Evolutionary conservation across 2,329 filamentous ascomycete genomes (phyloP).

Genomic region (Alternaria solani): DNA sequence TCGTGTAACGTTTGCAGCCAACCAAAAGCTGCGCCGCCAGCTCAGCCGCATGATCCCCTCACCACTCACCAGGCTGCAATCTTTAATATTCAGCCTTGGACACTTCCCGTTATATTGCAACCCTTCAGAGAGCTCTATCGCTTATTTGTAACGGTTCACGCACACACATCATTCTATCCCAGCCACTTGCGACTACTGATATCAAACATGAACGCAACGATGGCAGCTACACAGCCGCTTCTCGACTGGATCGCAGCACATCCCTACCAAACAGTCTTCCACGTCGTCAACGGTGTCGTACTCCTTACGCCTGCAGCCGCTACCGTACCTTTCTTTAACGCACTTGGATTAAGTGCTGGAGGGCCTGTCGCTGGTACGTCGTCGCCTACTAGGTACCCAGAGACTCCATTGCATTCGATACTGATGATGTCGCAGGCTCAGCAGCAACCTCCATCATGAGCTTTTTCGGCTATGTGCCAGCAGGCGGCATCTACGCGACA

Average conservation of each 20-base stretch:
- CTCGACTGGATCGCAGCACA: slow-evolving; percentile 31
- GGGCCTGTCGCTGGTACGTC: slow-evolving; percentile 35
- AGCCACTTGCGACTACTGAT: not conserved
- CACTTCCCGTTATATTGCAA: not conserved
- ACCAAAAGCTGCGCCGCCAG: slow-evolving; percentile 7
- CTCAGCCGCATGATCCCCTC: not conserved
- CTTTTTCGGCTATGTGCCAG: slow-evolving; percentile 29
- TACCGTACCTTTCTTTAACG: slow-evolving; percentile 32
- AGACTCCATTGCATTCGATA: not conserved
- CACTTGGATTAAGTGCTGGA: slow-evolving; percentile 29
- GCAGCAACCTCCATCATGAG: slow-evolving; percentile 31
- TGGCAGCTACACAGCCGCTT: slow-evolving; percentile 13
- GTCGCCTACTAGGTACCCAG: not conserved
- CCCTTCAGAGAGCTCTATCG: too few relatives aligned
- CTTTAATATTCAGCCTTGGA: not conserved
- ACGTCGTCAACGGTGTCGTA: slow-evolving; percentile 33
- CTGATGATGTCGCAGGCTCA: slow-evolving; percentile 25
- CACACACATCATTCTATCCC: not conserved
- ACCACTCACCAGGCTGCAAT: not conserved
- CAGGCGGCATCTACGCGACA: slow-evolving; percentile 33
- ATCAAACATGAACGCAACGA: slow-evolving; percentile 4
- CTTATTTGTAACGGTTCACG: not conserved
- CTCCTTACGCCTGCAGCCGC: slow-evolving; percentile 33
- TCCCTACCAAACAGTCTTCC: slow-evolving; percentile 36
- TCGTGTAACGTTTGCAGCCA: not conserved